Base-by-base conservation (phyloP, 176 grass and related monocot genomes). In the Triticum turgidum region DNA sequence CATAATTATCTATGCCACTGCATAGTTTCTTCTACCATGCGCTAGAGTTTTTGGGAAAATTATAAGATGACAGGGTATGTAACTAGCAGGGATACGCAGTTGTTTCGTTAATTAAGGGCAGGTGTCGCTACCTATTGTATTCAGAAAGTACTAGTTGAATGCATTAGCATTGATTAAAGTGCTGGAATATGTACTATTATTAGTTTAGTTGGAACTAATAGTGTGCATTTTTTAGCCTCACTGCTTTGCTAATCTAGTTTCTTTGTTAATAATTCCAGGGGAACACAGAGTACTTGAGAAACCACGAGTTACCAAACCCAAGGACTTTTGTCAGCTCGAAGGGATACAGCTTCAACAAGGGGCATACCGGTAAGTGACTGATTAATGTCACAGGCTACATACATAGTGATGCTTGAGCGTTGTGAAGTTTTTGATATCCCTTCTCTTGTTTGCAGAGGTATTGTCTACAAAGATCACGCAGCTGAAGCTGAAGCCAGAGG, bases 221-320 rank as follows among this genome's bases (percentile, higher is more conserved):
- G 37, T 7, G 15, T 22, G 27, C 56, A 59, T 69, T 79, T 20
- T 35, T 59, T 22, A 52, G 47, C 66, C 42, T 9, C 12, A 3
- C 42, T 52, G 34, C 64, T 65, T 69, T 29, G 27, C 66, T 80
- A 71, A 88, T 59, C 2, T 61, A 68, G 21, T 65, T 8, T 32
- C 22, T 61, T 61, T 42, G 15, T 79, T 65, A 7, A 69, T 21
- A 21, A 35, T 76, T 58, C 58, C 80, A 98, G 96, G 96, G 96
- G 5, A 92, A 82, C 42, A 91, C 86, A 68, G 93, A 98, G 45
- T 95, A 98, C 89, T 88, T 98, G 84, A 92, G 96, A 71, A 95
- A 95, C 90, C 85, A 95, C 82, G 78, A 91, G 77, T 35, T 93
- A 71, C 93, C 96, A 22, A 95, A 98, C 67, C 93, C 96, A 73